phyloP scores from a whole-genome alignment of 768 basidiomycete genomes.

The Boletales sp. region DNA sequence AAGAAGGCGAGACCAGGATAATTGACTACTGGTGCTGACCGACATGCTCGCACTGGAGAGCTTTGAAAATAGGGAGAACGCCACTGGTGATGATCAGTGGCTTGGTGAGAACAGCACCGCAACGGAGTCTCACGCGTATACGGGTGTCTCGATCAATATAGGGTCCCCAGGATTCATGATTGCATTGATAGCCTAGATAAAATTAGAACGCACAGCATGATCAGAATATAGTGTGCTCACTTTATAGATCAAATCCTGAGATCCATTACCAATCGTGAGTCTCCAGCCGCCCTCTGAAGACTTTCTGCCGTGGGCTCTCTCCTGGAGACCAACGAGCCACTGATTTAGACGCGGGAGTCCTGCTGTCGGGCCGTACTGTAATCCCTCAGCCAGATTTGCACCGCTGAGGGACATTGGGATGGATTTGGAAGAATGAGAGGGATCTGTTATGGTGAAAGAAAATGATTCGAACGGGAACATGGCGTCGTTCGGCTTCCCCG shows the following conservation, averaged over 20 bases:
- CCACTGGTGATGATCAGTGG: constrained; percentile 40
- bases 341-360: constrained; percentile 62
- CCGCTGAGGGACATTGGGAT: constrained; percentile 52
- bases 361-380: constrained; percentile 79
- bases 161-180: constrained; percentile 77
- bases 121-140: constrained; percentile 57
- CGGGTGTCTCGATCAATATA: constrained; percentile 78
- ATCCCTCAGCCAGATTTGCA: constrained; percentile 55
- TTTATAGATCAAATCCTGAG: constrained; percentile 89
- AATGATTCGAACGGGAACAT: constrained; percentile 90
- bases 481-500: constrained; percentile 87
- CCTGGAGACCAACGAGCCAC: constrained; percentile 74
- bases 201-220: constrained; percentile 7
- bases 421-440: constrained; percentile 43
- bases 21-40: constrained; percentile 36
- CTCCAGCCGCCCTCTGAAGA: constrained; percentile 62
- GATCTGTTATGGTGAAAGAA: constrained; percentile 57
- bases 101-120: constrained; percentile 12
- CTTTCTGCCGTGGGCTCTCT: constrained; percentile 59
- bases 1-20: neutral
- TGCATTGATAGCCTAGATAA: constrained; percentile 58
- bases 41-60: constrained; percentile 54
- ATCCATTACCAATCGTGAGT: constrained; percentile 75
- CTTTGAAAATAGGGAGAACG: constrained; percentile 58
- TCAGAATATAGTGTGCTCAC: constrained; percentile 33